A percentile compares a stretch with the other conserved stretches of the same genome.
Conservation (phyloP, 2,329 filamentous ascomycete species). For the Elsinoe necatrix region DNA sequence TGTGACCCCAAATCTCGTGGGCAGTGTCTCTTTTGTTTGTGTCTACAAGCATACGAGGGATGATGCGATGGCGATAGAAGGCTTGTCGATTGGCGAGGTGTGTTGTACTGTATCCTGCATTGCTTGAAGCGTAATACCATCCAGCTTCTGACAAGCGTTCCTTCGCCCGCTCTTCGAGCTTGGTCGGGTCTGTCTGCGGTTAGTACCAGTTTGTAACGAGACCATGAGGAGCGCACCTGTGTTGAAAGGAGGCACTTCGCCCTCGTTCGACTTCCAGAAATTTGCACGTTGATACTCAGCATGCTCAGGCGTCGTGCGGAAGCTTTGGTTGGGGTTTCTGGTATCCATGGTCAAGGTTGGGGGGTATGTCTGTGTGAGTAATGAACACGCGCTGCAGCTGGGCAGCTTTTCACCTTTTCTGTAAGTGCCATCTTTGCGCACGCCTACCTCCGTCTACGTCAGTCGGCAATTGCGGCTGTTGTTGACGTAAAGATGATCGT, state of each 20-base stretch:
- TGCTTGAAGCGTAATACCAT: conserved; percentile 52
- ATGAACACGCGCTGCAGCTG: neutral
- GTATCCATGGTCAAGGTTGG: conserved; percentile 35
- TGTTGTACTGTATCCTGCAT: conserved; percentile 46
- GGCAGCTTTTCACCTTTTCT: neutral
- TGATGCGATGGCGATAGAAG: conserved; percentile 56
- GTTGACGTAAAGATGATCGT: conserved; percentile 4
- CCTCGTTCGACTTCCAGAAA: conserved; percentile 47
- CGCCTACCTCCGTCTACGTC: neutral
- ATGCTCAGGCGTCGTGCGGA: conserved; percentile 46
- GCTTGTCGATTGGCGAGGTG: conserved; percentile 53
- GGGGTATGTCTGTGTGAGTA: neutral
- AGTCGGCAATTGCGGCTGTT: neutral
- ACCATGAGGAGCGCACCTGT: conserved; percentile 32
- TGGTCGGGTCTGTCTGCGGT: conserved; percentile 40
- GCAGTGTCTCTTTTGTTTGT: conserved; percentile 51
- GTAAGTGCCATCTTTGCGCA: neutral
- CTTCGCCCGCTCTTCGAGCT: conserved; percentile 51
- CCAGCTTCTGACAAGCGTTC: conserved; percentile 49
- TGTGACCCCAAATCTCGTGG: conserved; percentile 52
- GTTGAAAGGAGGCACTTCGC: conserved; percentile 44
- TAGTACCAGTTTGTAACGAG: neutral
- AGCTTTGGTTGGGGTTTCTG: conserved; percentile 44
- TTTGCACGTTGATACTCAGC: conserved; percentile 47
- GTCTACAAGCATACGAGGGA: conserved; percentile 54